phyloP scores from a whole-genome alignment of 1,284 basidiomycete species.

The Microbotryum scabiosae region DNA sequence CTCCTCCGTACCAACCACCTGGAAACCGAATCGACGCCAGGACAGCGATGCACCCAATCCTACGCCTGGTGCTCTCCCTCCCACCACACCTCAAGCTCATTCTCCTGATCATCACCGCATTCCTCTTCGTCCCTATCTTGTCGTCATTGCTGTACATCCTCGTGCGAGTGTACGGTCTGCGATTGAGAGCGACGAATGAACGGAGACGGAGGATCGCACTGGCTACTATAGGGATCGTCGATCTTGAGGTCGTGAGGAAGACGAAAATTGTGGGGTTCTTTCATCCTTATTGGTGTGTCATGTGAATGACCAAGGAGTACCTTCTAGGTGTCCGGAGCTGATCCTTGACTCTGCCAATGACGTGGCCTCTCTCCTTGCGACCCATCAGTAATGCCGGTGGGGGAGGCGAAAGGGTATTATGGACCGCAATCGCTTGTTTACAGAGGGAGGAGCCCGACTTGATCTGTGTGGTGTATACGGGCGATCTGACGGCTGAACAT shows the following conservation, averaged over 20 bases:
- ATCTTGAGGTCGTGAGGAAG: not conserved
- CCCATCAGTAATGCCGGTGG: conserved; percentile 83
- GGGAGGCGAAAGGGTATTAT: conserved; percentile 91
- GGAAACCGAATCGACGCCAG: too few species aligned
- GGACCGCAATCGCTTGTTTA: conserved; percentile 75
- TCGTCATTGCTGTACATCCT: not conserved
- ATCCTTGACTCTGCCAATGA: not conserved
- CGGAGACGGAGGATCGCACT: not conserved
- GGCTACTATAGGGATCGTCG: not conserved
- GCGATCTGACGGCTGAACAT: conserved; percentile 51
- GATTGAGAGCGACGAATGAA: not conserved
- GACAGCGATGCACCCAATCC: not conserved
- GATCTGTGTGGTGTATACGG: conserved; percentile 81
- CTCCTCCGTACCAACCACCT: too few species aligned
- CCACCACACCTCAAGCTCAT: conserved; percentile 7
- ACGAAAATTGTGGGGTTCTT: conserved; percentile 68
- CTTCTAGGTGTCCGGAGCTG: not conserved
- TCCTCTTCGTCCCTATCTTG: not conserved
- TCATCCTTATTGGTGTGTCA: conserved; percentile 83
- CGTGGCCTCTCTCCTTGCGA: not conserved
- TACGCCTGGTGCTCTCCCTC: not conserved
- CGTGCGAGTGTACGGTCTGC: not conserved
- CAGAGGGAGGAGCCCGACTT: conserved; percentile 64
- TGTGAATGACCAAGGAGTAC: too few species aligned
- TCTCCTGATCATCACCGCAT: not conserved